Percentiles rank a stretch among this genome's conserved stretches.
These are phyloP conservation scores for Coniochaeta sp. DNA, from an alignment of 2,329 filamentous ascomycete genomes.

Conservation along the genomic window DNA sequence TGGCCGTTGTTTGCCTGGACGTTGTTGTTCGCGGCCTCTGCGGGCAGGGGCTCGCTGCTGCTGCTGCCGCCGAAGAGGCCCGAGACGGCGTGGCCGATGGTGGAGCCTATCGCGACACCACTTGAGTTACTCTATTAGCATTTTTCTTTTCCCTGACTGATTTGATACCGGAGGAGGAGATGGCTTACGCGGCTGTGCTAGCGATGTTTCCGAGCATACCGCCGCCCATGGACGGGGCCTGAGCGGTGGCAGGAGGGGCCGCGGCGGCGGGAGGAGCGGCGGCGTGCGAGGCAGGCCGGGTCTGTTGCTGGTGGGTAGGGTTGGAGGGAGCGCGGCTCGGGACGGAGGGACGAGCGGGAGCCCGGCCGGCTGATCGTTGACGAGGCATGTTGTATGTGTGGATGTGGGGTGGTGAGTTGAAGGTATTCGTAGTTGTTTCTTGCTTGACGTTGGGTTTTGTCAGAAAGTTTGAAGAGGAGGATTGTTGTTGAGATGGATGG, in stretches of 20 bases:
- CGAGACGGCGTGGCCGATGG: slow-evolving; percentile 90
- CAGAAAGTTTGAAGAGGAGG: background rate
- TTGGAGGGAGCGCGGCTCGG: slow-evolving; percentile 45
- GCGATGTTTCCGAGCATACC: slow-evolving; percentile 97
- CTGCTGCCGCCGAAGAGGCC: slow-evolving; percentile 76
- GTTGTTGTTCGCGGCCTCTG: slow-evolving; percentile 28
- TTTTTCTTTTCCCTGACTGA: slow-evolving; percentile 6
- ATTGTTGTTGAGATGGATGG: background rate
- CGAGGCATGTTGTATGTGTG: slow-evolving; percentile 59
- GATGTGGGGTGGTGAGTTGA: slow-evolving; percentile 1
- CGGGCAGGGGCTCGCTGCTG: slow-evolving; percentile 46
- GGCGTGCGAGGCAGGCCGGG: slow-evolving; percentile 46
- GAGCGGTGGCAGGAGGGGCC: slow-evolving; percentile 42
- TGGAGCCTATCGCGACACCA: slow-evolving; percentile 92
- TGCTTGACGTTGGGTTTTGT: background rate
- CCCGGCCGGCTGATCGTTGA: slow-evolving; percentile 61
- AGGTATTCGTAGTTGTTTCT: background rate
- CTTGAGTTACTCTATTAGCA: slow-evolving; percentile 44
- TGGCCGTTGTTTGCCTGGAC: slow-evolving; percentile 43
- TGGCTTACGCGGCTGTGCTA: slow-evolving; percentile 87
- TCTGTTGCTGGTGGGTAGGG: slow-evolving; percentile 48
- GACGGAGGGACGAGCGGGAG: slow-evolving; percentile 60
- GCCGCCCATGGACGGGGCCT: slow-evolving; percentile 56
- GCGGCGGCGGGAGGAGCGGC: slow-evolving; percentile 38
- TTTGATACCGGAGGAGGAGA: slow-evolving; percentile 17